Evolutionary conservation across 257 asterid species (phyloP), one percentile per base, ranked within the genome.

Genomic region (Lantana camara): DNA sequence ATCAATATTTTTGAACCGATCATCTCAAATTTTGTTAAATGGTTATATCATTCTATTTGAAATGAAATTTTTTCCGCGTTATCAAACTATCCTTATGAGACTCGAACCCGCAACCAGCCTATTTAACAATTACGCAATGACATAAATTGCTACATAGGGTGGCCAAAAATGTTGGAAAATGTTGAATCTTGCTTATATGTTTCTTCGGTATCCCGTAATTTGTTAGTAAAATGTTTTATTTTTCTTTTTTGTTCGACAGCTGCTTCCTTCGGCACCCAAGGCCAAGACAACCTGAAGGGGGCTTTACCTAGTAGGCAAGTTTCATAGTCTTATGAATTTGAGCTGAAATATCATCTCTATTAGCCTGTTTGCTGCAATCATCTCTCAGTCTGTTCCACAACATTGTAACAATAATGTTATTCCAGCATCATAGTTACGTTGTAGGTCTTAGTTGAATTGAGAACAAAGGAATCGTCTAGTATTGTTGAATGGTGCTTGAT

Each of bases 191-290:
- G 19, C 27, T 37, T 4, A 7, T n/a, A 5, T 27, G 34, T n/a
- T n/a, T 22, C 13, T 4, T 45, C 19, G n/a, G 5, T 4, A 50
- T 42, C 4, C 52, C 19, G 15, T 9, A 2, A 32, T 48, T 38
- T 10, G 58, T 46, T 71, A 10, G 45, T 44, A 15, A 40, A 22
- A 47, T 58, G 35, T 2, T 22, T 6, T 35, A 41, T 11, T 12
- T 44, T 5, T 3, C 9, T 7, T 1, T 3, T 53, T 53, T 49
- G 51, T 68, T 51, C 4, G 4, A 80, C 90, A 86, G 96, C 70
- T 89, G 83, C 91, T 89, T 63, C 95, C 96, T 20, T 71, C 91
- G 5, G 70, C 87, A 42, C 84, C 29, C 44, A 89, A 86, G 82
- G 79, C 91, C 48, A 89, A 89, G 77, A 12, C 89, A 56, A 53